These are phyloP conservation scores for Boletus bicolor DNA, from an alignment of 768 basidiomycete species.

Conservation along the genomic window DNA sequence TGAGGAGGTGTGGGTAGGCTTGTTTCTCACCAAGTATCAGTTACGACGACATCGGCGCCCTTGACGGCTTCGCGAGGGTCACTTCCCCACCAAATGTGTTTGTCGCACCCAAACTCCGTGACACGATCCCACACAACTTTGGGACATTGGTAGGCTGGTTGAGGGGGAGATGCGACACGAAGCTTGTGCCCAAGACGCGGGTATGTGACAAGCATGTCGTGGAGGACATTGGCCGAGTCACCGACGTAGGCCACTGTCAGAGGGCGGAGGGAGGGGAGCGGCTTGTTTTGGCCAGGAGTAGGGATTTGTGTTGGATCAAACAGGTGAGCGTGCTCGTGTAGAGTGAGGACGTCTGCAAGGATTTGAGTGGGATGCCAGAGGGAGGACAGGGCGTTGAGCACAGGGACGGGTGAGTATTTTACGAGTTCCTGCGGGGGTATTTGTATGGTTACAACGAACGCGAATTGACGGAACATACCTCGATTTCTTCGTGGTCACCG, in stretches of 20 bases:
- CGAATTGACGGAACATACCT: constrained; percentile 51
- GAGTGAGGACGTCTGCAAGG: constrained; percentile 88
- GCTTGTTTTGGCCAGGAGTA: constrained; percentile 17
- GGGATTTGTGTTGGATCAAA: constrained; percentile 38
- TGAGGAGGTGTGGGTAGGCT: background rate
- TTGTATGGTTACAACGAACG: background rate
- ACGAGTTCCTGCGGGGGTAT: constrained; percentile 71
- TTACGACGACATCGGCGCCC: constrained; percentile 91
- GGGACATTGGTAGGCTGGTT: constrained; percentile 62
- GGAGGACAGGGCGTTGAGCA: constrained; percentile 92
- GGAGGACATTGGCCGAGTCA: constrained; percentile 91
- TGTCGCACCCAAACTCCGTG: constrained; percentile 68
- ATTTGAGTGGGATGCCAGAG: constrained; percentile 97
- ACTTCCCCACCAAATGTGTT: constrained; percentile 66
- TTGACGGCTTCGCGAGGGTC: constrained; percentile 86
- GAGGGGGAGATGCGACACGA: constrained; percentile 76
- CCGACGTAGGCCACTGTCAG: constrained; percentile 93
- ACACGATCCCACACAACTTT: constrained; percentile 78
- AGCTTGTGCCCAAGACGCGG: constrained; percentile 88
- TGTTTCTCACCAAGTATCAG: constrained; percentile 83
- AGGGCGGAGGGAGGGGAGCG: constrained; percentile 59
- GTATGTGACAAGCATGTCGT: constrained; percentile 95
- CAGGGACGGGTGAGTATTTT: constrained; percentile 85
- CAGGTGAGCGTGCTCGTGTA: constrained; percentile 69
- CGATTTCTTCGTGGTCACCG: constrained; percentile 87